Base-by-base conservation (phyloP, 75 land plant genomes). In the Sequoia sempervirens region DNA sequence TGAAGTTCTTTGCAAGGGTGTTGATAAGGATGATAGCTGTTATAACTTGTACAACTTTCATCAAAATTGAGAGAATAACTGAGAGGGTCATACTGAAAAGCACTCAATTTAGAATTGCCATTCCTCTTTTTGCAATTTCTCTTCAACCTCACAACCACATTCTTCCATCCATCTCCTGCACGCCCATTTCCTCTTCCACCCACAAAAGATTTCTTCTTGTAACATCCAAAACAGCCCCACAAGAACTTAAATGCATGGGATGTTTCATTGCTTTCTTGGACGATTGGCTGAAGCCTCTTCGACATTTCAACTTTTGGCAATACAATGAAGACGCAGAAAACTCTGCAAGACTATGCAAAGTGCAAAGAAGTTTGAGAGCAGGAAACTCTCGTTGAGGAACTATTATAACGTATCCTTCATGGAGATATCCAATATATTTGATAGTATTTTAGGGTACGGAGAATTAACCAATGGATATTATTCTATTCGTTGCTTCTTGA, bases 31-130 rank as follows among this genome's bases (percentile, higher is more conserved):
- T 56, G 23, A 56, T 17, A 18, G 4, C 4, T 2, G 4, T 56
- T 20, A 56, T 18, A 56, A 47, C 1, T 47, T 47, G 1, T 47
- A 7, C 52, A 47, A 4, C 34, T 68, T 68, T 68, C 72, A 68
- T 68, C 72, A n/a, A 68, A 68, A 68, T 68, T 68, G 9, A 68
- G 72, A 68, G 32, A 68, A 68, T 68, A 68, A 68, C 72, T 68
- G 11, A 68, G 30, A 9, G 72, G 32, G 2, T 68, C 72, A 68
- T 68, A 68, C 72, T 68, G 28, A 68, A 68, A 68, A 1, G 6
- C 10, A 68, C 8, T 26, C 28, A 23, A 66, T 7, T 66, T 66
- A 26, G 69, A 66, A 66, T n/a, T 66, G 1, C 4, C n/a, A 1
- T n/a, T 66, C 69, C 69, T 23, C 9, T 10, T 68, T 68, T 26